phyloP scores from a whole-genome alignment of 192 early-diverging fungal genomes.

The Backusella psychrophila region DNA sequence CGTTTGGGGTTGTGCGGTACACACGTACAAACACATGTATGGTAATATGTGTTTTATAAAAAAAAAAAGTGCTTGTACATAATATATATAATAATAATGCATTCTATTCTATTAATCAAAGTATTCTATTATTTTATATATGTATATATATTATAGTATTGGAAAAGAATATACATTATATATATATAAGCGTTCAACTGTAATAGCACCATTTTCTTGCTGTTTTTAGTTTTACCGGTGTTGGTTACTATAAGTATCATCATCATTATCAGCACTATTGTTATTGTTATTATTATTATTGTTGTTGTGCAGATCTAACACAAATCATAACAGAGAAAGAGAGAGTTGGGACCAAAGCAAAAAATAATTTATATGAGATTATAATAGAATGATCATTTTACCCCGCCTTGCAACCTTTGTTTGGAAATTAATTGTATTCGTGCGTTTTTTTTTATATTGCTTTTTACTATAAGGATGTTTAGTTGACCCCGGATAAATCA shows the following conservation, averaged over 20 bases:
- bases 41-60: neutral
- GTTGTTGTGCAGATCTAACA: constrained; percentile 4
- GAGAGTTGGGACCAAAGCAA: neutral
- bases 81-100: neutral
- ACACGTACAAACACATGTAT: constrained; percentile 10
- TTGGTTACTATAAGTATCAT: neutral
- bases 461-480: neutral
- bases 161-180: neutral
- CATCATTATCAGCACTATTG: neutral
- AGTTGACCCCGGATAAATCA: neutral
- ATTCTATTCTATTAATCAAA: neutral
- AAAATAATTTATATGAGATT: constrained; percentile 1
- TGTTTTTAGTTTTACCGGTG: neutral
- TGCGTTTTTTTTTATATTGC: constrained; percentile 2
- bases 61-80: neutral
- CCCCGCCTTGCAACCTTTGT: neutral
- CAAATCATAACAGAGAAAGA: neutral
- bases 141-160: neutral
- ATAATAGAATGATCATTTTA: neutral
- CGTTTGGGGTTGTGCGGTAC: constrained; percentile 12
- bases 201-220: neutral
- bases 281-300: neutral
- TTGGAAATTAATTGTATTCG: neutral
- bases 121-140: neutral
- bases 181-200: neutral